Base-by-base conservation (phyloP, 306 rosid species). In the Medicago lupulina region DNA sequence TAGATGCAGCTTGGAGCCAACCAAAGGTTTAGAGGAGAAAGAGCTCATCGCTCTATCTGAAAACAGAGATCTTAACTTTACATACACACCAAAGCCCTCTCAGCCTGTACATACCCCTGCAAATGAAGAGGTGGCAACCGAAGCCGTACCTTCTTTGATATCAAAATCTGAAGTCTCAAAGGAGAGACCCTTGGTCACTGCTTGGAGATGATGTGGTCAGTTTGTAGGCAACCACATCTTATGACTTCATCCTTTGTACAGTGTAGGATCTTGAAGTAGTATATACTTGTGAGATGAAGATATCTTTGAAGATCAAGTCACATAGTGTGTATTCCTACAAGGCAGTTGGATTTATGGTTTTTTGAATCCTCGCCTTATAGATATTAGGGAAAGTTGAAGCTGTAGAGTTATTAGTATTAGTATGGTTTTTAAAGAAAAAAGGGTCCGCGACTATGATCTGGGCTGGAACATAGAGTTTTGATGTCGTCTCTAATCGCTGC, bases 1-100 rank as follows among this genome's bases (percentile, higher is more conserved):
- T 12, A 84, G 98, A 25, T 92, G 97, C 83, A 90, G 98, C 81
- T 87, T 95, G 36, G 93, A 84, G 0, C 98, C 97, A 31, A 75
- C 88, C 25, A 90, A 85, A 81, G 98, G 98, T 73, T 80, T 95
- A 85, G 98, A 92, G 79, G 97, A 95, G 91, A 90, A 89, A 75
- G 98, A 92, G 68, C 97, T 95, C 17, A n/a, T 85, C 2, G 96
- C 98, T 16, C 84, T 95, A 0, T 77, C 98, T 59, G 86, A 91
- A 51, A 92, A 90, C 79, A 90, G 15, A 67, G 96, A 91, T 70
- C 85, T 93, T 43, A 46, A 81, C 39, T 93, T 93, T 79, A 86
- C 79, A 62, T 94, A 92, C 84, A 71, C 86, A 0, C 97, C 91
- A 13, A 85, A 83, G 40, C 88, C 89, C 36, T 58, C 16, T 78